Base-by-base conservation (phyloP, 805 yeast species). In the Metschnikowia peoriensis region DNA sequence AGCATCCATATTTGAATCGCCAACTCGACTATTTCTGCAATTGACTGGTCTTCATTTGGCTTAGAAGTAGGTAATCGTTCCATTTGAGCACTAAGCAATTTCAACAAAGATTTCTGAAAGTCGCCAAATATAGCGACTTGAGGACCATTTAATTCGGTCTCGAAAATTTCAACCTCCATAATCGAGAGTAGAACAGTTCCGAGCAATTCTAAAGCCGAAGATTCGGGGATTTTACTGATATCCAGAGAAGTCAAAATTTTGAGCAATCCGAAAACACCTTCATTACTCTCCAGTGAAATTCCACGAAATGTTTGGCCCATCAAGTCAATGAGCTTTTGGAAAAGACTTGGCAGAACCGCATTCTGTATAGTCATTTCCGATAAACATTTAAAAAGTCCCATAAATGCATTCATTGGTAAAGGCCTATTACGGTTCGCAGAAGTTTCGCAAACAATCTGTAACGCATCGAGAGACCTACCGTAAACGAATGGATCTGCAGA, bases 21-120 rank as follows among this genome's bases (percentile, higher is more conserved):
- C 15, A 56, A 46, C 49, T 73, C 76, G 10, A 73, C 61, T 3
- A 62, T 44, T 27, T 47, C 54, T 6, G 55, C 64, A 1, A 66
- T 55, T 37, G 49, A 47, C 2, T 46, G 48, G 29, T 71, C 75
- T 12, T 63, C 63, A 1, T 51, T 22, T 6, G 57, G 37, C 22
- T 61, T 63, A 5, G 63, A 61, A 37, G 67, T 50, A 1, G 78
- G 76, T 34, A 70, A 61, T 15, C 73, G 56, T 5, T 75, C 69
- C 78, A 75, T 73, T 29, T 64, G 67, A 8, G 45, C 46, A 45
- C 69, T 64, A 7, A 72, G 53, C 22, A 64, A 50, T 12, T 37
- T 38, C 40, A 53, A 28, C 41, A 57, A 40, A n/a, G 43, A 14
- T 39, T 47, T 38, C 40, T 44, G 47, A 60, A 56, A 49, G 39